Evolutionary conservation across 768 basidiomycete genomes (phyloP), one percentile per base, ranked within the genome.

Genomic region (Lentinula aciculospora): DNA sequence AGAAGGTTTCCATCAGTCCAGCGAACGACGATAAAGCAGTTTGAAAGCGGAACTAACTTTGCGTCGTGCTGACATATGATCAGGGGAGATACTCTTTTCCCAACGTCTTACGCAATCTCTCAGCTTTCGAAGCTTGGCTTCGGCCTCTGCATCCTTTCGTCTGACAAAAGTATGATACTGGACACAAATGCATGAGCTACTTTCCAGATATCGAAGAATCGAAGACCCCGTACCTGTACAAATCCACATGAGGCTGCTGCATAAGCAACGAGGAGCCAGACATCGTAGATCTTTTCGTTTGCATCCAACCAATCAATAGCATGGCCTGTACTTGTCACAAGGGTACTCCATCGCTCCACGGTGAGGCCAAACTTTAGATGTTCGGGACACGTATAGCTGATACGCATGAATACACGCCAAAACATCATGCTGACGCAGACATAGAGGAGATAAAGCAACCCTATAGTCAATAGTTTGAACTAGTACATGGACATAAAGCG

Each of bases 371-470:
- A 94, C 67, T 90, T 94, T 66, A 96, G 81, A 66, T 97, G 94
- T 10, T 83, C 83, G 8, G 96, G 94, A 67, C 92, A 90, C 19
- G 85, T 81, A 74, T 97, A 98, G 58, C 92, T 94, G 71, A 98
- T 93, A 53, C 96, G 84, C 92, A 98, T 95, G 76, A 98, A 98
- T 31, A 97, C 94, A 50, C 96, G 88, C 86, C 93, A 97, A 73
- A 97, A 95, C 70, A 98, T 90, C 85, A 98, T 97, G 63, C 86
- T 88, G 44, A 98, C 86, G 66, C 91, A 93, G 29, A 89, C 83
- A 69, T 92, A 94, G 39, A 93, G 78, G 53, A 98, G 71, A 70
- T 97, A 94, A 23, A 99, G 76, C 56, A 97, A 76, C 40, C 96
- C 95, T 92, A 53, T 57, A 23, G 27, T 55, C 32, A 17, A 12